These are phyloP conservation scores for Geotrichum bryndzae DNA, from an alignment of 1,139 yeast species.

Conservation along the genomic window DNA sequence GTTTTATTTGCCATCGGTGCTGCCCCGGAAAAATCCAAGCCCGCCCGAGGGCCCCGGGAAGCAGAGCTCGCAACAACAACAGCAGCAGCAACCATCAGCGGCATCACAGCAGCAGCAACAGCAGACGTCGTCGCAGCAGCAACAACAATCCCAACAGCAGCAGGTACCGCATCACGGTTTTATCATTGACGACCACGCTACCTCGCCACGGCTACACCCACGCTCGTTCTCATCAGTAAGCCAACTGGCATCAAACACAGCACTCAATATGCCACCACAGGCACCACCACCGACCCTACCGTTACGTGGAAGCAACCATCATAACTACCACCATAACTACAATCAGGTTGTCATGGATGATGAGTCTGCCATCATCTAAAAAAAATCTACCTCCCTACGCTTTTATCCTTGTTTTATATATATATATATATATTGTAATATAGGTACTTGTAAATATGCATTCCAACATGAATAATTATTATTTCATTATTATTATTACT, in stretches of 20 bases:
- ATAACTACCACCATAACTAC: not conserved
- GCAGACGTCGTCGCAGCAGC: not conserved
- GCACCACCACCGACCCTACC: not conserved
- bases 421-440: too few species aligned
- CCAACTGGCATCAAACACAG: slow-evolving; percentile 19
- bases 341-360: not conserved
- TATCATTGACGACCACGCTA: not conserved
- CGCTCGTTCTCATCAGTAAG: slow-evolving; percentile 16
- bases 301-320: not conserved
- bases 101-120: not conserved
- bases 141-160: not conserved
- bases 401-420: too few species aligned
- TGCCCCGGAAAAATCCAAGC: slow-evolving; percentile 49
- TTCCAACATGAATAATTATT: not conserved
- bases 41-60: not conserved
- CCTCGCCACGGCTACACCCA: slow-evolving; percentile 17
- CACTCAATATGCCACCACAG: not conserved
- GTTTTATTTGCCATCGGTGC: slow-evolving; percentile 73
- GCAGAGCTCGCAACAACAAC: not conserved
- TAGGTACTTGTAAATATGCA: not conserved
- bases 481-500: not conserved
- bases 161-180: not conserved
- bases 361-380: not conserved
- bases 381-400: too few species aligned
- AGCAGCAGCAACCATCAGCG: not conserved